Conservation (phyloP, 257 asterid species). For the Petrea volubilis region DNA sequence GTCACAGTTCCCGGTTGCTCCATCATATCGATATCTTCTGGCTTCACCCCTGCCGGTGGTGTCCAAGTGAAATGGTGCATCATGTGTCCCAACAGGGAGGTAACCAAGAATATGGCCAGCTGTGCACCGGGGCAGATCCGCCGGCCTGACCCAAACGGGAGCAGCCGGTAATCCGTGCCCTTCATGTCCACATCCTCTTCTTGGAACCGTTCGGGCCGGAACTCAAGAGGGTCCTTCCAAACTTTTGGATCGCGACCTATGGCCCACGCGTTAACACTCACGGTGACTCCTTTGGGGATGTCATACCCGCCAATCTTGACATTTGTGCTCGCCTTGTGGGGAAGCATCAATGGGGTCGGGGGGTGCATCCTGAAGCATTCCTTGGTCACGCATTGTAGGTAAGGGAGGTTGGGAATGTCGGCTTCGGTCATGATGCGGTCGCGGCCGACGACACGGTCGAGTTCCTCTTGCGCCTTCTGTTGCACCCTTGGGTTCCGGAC, state of each 20-base stretch:
- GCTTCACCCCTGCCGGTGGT: slow-evolving; percentile 49
- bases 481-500: slow-evolving; percentile 85
- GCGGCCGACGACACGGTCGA: slow-evolving; percentile 62
- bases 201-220: slow-evolving; percentile 74
- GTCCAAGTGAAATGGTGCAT: slow-evolving; percentile 68
- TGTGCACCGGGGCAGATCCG: slow-evolving; percentile 83
- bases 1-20: slow-evolving; percentile 86
- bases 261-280: slow-evolving; percentile 84
- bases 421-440: slow-evolving; percentile 61
- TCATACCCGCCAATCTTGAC: slow-evolving; percentile 82
- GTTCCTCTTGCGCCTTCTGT: slow-evolving; percentile 74
- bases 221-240: slow-evolving; percentile 72
- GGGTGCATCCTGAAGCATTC: slow-evolving; percentile 80
- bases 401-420: slow-evolving; percentile 63
- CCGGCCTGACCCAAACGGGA: slow-evolving; percentile 86
- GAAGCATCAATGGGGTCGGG: slow-evolving; percentile 84
- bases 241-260: slow-evolving; percentile 66
- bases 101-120: slow-evolving; percentile 59
- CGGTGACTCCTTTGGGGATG: slow-evolving; percentile 72
- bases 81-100: slow-evolving; percentile 73
- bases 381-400: slow-evolving; percentile 62
- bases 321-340: slow-evolving; percentile 63
- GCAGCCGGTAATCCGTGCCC: slow-evolving; percentile 74
- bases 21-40: slow-evolving; percentile 73
- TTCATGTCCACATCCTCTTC: slow-evolving; percentile 87